Base-by-base conservation (phyloP, 371 early-diverging fungal species). In the Lichtheimia corymbifera region DNA sequence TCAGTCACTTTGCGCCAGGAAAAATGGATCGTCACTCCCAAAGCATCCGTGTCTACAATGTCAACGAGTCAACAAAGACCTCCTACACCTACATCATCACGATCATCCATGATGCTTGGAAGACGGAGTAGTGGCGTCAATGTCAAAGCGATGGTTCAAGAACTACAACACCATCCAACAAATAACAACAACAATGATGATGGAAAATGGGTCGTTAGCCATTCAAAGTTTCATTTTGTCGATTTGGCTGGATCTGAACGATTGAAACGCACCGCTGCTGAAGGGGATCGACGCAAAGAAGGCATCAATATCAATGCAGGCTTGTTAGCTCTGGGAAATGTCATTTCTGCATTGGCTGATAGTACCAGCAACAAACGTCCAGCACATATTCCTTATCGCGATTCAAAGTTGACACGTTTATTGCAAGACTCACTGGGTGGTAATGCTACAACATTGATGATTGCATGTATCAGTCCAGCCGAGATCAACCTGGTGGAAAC, bases 161-260 rank as follows among this genome's bases (percentile, higher is more conserved):
- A 76, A 50, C 35, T 63, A 52, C 54, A 63, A 30, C 47, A 52
- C 13, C 59, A 50, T 1, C 50, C 49, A 1, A 17, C 49, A 1
- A 17, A 18, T 13, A 35, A 58, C 11, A 1, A 0, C 9, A 53
- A 53, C 35, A 59, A 53, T 7, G 73, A 68, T 11, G 79, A 74
- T 14, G 70, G 76, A 4, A 75, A 82, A 40, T 79, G 82, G 72
- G 62, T 85, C 28, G 65, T 73, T 14, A 63, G 89, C 41, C 73
- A 81, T 14, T 90, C 92, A 44, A 98, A 97, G 73, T 93, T 96
- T 63, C 93, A 96, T 68, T 99, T 99, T 86, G 99, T 99, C 41
- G 99, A 99, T 82, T 77, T 99, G 67, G 99, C 99, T 30, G 99
- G 99, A 15, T 92, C 93, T n/a, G 99, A 99, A 71, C 87, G 99